phyloP scores from a whole-genome alignment of 345 rosid genomes.

The Bruguiera gymnorhiza region DNA sequence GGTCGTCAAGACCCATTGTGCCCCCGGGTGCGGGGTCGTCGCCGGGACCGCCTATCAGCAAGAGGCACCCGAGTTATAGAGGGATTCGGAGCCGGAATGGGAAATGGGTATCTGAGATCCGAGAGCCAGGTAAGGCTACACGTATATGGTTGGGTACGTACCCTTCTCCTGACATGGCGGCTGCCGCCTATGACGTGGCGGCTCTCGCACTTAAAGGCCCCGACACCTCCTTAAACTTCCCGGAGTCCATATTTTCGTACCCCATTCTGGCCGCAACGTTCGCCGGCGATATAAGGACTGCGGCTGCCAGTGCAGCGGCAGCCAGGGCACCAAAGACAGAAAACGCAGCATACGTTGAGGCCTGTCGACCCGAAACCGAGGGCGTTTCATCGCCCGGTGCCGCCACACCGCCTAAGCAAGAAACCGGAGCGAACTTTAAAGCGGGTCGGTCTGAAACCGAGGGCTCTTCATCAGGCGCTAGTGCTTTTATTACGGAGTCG shows the following conservation, averaged over 20 bases:
- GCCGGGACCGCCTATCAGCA: conserved; percentile 1
- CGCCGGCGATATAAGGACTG: conserved; percentile 49
- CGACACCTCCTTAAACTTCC: conserved; percentile 52
- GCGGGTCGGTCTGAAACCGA: conserved; percentile 24
- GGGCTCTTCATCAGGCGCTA: neutral
- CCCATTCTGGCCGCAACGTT: conserved; percentile 46
- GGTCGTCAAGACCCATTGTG: conserved; percentile 13
- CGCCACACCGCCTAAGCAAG: conserved; percentile 1
- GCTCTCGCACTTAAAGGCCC: conserved; percentile 65
- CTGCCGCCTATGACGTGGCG: conserved; percentile 73
- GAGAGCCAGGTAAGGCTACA: conserved; percentile 68
- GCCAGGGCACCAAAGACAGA: conserved; percentile 1
- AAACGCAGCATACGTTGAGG: conserved; percentile 9
- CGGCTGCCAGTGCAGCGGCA: conserved; percentile 58
- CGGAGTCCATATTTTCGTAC: conserved; percentile 42
- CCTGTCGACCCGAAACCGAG: conserved; percentile 2
- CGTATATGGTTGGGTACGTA: conserved; percentile 56
- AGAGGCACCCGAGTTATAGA: conserved; percentile 42
- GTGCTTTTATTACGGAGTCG: neutral
- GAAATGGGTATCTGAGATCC: conserved; percentile 74
- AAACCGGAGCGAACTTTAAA: conserved; percentile 2
- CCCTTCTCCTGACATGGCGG: conserved; percentile 50
- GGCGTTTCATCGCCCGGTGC: conserved; percentile 5
- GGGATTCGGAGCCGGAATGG: conserved; percentile 70
- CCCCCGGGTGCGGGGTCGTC: conserved; percentile 16